A percentile compares a stretch with the other conserved stretches of the same genome.
phyloP scores from a whole-genome alignment of 345 rosid species.

The Aquilaria yunnanensis region DNA sequence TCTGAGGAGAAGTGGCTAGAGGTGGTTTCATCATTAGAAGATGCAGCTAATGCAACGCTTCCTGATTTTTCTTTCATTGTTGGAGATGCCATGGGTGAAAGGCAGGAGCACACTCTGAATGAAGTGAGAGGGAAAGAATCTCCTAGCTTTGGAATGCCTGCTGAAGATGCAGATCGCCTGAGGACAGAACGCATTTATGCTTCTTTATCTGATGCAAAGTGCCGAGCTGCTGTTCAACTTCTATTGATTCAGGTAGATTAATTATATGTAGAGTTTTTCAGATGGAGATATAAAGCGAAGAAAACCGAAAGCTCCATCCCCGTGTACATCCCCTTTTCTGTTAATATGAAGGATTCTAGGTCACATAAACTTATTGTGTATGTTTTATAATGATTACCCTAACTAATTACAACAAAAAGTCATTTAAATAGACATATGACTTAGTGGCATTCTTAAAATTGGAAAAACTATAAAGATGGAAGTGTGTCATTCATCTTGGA shows the following conservation, averaged over 20 bases:
- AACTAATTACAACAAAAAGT: too few species aligned
- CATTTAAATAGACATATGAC: too few species aligned
- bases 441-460: too few species aligned
- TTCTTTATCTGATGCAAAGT: slow-evolving; percentile 77
- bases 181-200: slow-evolving; percentile 43
- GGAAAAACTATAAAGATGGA: too few species aligned
- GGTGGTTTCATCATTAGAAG: slow-evolving; percentile 83
- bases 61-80: slow-evolving; percentile 73
- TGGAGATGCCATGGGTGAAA: slow-evolving; percentile 35
- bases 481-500: too few species aligned
- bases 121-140: slow-evolving; percentile 41
- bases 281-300: too few species aligned
- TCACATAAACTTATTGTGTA: too few species aligned
- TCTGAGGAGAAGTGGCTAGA: slow-evolving; percentile 93
- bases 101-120: slow-evolving; percentile 22
- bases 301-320: too few species aligned
- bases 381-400: too few species aligned
- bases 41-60: slow-evolving; percentile 76
- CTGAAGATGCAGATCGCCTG: slow-evolving; percentile 43
- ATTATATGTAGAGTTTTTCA: too few species aligned
- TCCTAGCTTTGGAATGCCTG: slow-evolving; percentile 34
- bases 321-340: too few species aligned
- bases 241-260: slow-evolving; percentile 51
- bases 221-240: slow-evolving; percentile 98
- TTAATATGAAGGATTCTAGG: too few species aligned